phyloP scores from a whole-genome alignment of 176 grass and related monocot species.

The Typha latifolia region DNA sequence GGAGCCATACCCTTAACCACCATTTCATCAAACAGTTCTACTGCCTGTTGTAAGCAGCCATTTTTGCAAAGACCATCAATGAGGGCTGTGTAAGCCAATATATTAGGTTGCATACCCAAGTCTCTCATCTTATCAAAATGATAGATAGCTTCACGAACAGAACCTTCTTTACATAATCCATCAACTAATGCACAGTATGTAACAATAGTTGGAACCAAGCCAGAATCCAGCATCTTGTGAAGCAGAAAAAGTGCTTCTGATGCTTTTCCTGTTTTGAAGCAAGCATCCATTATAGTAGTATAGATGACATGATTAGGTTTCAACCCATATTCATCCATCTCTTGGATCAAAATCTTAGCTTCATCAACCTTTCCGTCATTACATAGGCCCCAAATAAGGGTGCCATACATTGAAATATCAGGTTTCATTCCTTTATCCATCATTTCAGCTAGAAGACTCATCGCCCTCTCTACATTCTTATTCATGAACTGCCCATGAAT shows the following conservation, averaged over 20 bases:
- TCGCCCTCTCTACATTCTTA: slow-evolving; percentile 56
- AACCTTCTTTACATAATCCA: slow-evolving; percentile 80
- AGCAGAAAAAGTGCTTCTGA: slow-evolving; percentile 65
- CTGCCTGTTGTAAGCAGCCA: slow-evolving; percentile 49
- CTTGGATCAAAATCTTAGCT: slow-evolving; percentile 65
- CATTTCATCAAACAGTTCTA: slow-evolving; percentile 69
- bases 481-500: slow-evolving; percentile 68
- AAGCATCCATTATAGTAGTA: slow-evolving; percentile 79
- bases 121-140: slow-evolving; percentile 81
- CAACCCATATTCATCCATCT: slow-evolving; percentile 64
- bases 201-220: slow-evolving; percentile 50
- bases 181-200: slow-evolving; percentile 84
- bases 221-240: slow-evolving; percentile 48
- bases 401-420: slow-evolving; percentile 68
- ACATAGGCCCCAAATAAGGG: slow-evolving; percentile 85
- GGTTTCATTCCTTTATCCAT: slow-evolving; percentile 68
- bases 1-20: slow-evolving; percentile 34
- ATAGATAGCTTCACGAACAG: slow-evolving; percentile 40
- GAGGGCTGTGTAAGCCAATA: slow-evolving; percentile 53
- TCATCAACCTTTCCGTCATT: slow-evolving; percentile 70
- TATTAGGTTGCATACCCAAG: slow-evolving; percentile 54
- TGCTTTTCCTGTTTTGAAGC: slow-evolving; percentile 64
- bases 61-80: slow-evolving; percentile 89
- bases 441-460: slow-evolving; percentile 61
- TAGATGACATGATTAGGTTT: slow-evolving; percentile 80